Evolutionary conservation across 306 rosid species (phyloP).

Genomic region (Pyrus pyrifolia): DNA sequence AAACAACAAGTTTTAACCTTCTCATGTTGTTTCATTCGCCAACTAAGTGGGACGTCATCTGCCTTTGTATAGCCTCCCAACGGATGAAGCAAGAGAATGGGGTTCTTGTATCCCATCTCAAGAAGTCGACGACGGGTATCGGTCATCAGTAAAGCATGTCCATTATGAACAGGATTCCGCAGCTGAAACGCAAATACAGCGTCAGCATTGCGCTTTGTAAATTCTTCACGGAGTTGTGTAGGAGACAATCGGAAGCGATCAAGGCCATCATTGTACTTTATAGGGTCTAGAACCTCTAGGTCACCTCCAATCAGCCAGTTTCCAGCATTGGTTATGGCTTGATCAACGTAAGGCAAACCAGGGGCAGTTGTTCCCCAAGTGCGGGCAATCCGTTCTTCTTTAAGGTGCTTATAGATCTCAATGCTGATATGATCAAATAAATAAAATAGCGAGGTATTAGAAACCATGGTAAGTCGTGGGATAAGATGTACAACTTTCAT

Average conservation of each 20-base stretch:
- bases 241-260: conserved; percentile 92
- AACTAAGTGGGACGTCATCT: conserved; percentile 90
- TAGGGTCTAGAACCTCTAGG: conserved; percentile 82
- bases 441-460: conserved; percentile 8
- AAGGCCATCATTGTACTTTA: conserved; percentile 84
- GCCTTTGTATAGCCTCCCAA: conserved; percentile 97
- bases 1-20: conserved; percentile 36
- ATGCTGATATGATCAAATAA: conserved; percentile 46
- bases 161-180: conserved; percentile 94
- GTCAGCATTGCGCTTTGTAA: conserved; percentile 77
- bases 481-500: neutral
- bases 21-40: conserved; percentile 99
- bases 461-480: neutral
- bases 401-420: conserved; percentile 91
- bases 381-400: conserved; percentile 92
- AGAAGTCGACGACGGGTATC: conserved; percentile 93
- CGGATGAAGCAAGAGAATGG: conserved; percentile 92
- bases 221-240: conserved; percentile 76
- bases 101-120: conserved; percentile 96
- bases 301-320: conserved; percentile 98
- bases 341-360: conserved; percentile 84
- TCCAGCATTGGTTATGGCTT: conserved; percentile 74
- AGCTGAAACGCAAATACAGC: conserved; percentile 98
- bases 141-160: conserved; percentile 95
- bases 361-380: conserved; percentile 96